Evolutionary conservation across 2,329 filamentous ascomycete species (phyloP).

Genomic region (Penicillium sp.): DNA sequence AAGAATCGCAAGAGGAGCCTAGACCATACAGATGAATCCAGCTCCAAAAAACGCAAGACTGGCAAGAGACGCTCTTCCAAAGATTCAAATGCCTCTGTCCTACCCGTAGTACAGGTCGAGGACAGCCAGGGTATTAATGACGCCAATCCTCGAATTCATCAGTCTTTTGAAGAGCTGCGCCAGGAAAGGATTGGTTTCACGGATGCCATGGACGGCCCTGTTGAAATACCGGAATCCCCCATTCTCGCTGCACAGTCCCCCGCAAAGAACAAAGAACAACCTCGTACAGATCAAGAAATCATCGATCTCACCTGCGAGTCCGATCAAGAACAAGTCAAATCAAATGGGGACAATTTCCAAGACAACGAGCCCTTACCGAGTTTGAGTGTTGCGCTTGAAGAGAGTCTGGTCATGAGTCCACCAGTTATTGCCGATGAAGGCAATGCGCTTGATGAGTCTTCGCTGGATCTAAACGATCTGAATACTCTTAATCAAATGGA

Average conservation of each 20-base stretch:
- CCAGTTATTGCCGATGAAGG: background rate
- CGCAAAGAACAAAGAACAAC: background rate
- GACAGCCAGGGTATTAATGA: background rate
- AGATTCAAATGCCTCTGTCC: background rate
- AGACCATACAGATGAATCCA: background rate
- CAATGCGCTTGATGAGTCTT: background rate
- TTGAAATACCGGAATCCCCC: background rate
- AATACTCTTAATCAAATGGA: background rate
- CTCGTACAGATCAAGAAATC: background rate
- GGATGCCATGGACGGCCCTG: background rate
- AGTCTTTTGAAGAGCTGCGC: background rate
- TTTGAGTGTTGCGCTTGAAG: background rate
- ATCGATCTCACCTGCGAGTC: background rate
- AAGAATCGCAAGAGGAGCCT: conserved; percentile 6
- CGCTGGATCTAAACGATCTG: background rate
- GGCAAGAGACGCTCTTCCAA: background rate
- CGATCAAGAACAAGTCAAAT: background rate
- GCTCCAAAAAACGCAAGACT: conserved; percentile 4
- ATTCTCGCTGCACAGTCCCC: background rate
- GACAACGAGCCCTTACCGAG: background rate
- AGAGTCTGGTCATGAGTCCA: background rate
- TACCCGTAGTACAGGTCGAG: background rate
- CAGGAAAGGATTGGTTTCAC: background rate
- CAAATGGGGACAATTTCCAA: background rate
- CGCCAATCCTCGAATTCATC: background rate